Base-by-base conservation (phyloP, 208 protist species). In the Acanthamoeba triangularis region DNA sequence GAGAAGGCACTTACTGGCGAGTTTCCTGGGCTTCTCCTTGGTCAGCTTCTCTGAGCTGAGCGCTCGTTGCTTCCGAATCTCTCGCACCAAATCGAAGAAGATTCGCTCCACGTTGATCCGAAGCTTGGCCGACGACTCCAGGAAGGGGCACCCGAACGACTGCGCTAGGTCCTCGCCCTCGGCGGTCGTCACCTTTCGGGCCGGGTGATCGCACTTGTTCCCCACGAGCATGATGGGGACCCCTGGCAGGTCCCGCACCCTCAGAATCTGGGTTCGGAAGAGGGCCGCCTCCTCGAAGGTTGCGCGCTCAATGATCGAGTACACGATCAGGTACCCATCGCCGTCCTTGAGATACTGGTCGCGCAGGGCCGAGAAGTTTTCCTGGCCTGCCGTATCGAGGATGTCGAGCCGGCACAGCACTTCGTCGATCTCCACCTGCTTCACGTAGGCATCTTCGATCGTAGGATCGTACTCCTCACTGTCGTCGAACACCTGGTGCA, bases 391-490 rank as follows among this genome's bases (percentile, higher is more conserved):
- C 1, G 96, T 97, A n/a, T 96, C 95, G 23, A 96, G 61, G 11
- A 96, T 96, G 25, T 96, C 80, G 47, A 90, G 80, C 2, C 20
- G 18, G 33, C 74, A 82, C 18, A 82, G 6, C 8, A 52, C n/a
- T 3, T 96, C 96, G 92, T 98, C 97, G 30, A 98, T 88, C 30
- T 37, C 33, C 20, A 96, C 67, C 41, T 93, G 44, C 63, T 97
- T 96, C 8, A 80, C 28, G 35, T 98, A 98, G 25, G 76, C 93
- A 65, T 98, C 97, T 85, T 97, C 97, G 69, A 98, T 98, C 10
- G 97, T 98, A 6, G 97, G 97, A 85, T 98, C 96, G 84, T 98
- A 98, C 13, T 97, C 82, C 30, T 97, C 35, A 35, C 37, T 52
- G 18, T 33, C 25, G 20, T 67, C 61, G 8, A 25, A 67, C 10